Base-by-base conservation (phyloP, 1,284 basidiomycete species). In the Sparassis latifolia region DNA sequence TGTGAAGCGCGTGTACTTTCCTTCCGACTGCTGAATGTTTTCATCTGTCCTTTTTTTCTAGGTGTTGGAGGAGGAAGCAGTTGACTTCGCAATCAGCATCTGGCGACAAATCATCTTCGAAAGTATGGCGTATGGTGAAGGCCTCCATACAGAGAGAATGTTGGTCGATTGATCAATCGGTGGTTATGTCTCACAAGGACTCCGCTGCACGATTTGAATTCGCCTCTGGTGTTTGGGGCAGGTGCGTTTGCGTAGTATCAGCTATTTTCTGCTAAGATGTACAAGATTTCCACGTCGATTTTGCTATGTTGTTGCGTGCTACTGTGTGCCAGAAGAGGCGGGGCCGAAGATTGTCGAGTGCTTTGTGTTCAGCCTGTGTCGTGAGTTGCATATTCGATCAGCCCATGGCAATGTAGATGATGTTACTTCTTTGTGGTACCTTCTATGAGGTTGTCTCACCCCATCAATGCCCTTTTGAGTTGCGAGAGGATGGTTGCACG, bases 21-120 rank as follows among this genome's bases (percentile, higher is more conserved):
- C 20, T 33, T 28, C 33, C 48, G 42, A 41, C 27, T 30, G 42
- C 33, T n/a, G 27, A 44, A 32, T 28, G 33, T 27, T 10, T 44
- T 29, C 33, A 49, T 20, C 32, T 47, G n/a, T 20, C 20, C 29
- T 27, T 6, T 27, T n/a, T 39, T n/a, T 6, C 29, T 56, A 94
- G 92, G 89, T 94, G 4, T 73, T 95, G 27, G 90, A 91, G 62
- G 92, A 94, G 67, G 92, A 95, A 66, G 90, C 92, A 1, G 69
- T 74, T 33, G 82, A 89, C 53, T 79, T 92, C 52, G 76, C 81
- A n/a, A 67, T 84, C 55, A 77, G 76, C 55, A 74, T 95, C 40
- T 94, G 92, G 92, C 79, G 89, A 49, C 89, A 92, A 69, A 79
- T 94, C 56, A 86, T 90, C 47, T 94, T 94, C 66, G 92, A 95